Percentiles rank a stretch among this genome's conserved stretches.
Evolutionary conservation across 345 rosid genomes (phyloP).

Genomic region (Eucalyptus globulus): DNA sequence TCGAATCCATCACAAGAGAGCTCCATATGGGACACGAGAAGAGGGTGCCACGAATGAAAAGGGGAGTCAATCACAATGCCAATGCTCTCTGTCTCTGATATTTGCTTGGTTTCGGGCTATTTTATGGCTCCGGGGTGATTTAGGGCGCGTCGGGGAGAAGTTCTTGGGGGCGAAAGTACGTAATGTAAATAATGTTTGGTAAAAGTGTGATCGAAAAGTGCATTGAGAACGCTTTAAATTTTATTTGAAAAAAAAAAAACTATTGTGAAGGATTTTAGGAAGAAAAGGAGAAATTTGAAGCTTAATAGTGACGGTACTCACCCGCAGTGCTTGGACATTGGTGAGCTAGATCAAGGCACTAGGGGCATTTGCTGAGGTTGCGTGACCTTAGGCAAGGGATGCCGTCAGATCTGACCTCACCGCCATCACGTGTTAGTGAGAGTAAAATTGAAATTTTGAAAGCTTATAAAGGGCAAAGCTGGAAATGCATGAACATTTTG

Average conservation of each 20-base stretch:
- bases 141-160: too few species aligned
- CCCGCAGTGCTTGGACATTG: fast-evolving
- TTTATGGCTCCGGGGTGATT: not conserved
- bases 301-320: fast-evolving
- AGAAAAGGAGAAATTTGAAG: too few species aligned
- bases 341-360: too few species aligned
- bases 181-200: too few species aligned
- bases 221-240: too few species aligned
- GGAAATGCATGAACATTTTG: too few species aligned
- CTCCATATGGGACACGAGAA: not conserved
- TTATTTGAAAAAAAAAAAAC: too few species aligned
- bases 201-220: too few species aligned
- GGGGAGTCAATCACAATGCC: not conserved
- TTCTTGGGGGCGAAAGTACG: fast-evolving
- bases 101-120: not conserved
- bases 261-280: too few species aligned
- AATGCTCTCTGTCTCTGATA: not conserved
- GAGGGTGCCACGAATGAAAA: not conserved
- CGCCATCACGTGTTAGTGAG: fast-evolving
- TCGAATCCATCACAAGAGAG: not conserved
- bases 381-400: too few species aligned
- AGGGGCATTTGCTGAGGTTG: fast-evolving
- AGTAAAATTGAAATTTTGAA: too few species aligned
- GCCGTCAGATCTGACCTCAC: fast-evolving
- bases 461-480: too few species aligned